Conservation (phyloP, 169 alveolate species). For the Amoebophrya sp. region DNA sequence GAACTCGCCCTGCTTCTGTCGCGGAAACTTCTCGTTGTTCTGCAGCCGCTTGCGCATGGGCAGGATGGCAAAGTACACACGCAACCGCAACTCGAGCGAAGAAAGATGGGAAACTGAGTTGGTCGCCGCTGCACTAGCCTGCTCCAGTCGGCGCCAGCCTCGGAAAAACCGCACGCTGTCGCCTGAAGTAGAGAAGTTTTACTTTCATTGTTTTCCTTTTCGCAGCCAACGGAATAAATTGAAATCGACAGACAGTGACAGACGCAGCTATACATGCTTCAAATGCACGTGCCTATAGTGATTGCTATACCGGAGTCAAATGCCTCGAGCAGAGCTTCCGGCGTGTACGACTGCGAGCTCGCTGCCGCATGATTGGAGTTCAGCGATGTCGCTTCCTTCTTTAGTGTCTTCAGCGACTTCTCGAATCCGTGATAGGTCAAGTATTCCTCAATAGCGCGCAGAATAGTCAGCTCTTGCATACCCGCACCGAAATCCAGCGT, state of each 20-base stretch:
- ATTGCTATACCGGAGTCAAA: neutral
- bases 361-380: neutral
- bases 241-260: too few species aligned
- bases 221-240: too few species aligned
- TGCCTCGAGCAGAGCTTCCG: neutral
- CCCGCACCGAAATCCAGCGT: neutral
- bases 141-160: neutral
- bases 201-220: too few species aligned
- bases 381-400: neutral
- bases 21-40: slow-evolving; percentile 4
- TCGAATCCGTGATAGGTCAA: neutral
- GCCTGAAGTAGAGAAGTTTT: too few species aligned
- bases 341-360: neutral
- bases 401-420: neutral
- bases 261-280: too few species aligned
- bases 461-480: neutral
- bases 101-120: too few species aligned
- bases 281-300: too few species aligned
- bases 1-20: neutral
- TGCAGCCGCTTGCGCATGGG: neutral
- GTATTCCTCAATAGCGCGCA: neutral
- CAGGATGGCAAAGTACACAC: neutral
- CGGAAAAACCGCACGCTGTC: neutral
- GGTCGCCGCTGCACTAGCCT: neutral
- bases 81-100: neutral